phyloP scores from a whole-genome alignment of 1,139 yeast species.

The Candida mesenterica region DNA sequence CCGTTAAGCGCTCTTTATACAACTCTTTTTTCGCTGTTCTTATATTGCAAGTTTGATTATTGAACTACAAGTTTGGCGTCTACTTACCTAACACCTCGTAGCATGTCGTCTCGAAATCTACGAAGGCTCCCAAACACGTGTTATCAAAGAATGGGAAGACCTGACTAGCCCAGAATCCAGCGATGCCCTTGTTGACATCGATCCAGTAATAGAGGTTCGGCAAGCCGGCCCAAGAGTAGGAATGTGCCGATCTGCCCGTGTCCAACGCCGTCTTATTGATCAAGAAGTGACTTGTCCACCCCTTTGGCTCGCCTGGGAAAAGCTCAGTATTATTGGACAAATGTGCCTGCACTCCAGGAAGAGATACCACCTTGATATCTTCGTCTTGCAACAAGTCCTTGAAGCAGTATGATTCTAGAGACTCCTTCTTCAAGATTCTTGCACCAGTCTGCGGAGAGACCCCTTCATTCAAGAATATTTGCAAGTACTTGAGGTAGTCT shows the following conservation, averaged over 20 bases:
- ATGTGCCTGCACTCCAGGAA: conserved; percentile 28
- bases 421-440: conserved; percentile 30
- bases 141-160: conserved; percentile 34
- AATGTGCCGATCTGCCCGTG: conserved; percentile 41
- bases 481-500: conserved; percentile 43
- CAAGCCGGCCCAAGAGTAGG: conserved; percentile 47
- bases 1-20: no score
- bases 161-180: conserved; percentile 44
- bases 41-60: no score
- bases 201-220: conserved; percentile 49
- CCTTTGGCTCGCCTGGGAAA: conserved; percentile 6
- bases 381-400: no score
- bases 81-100: no score
- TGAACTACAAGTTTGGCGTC: no score
- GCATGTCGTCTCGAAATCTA: no score
- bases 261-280: conserved; percentile 21
- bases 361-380: no score
- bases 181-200: conserved; percentile 40
- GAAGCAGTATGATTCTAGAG: conserved; percentile 35
- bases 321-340: no score
- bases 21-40: no score
- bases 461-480: conserved; percentile 48
- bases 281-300: conserved; percentile 6
- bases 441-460: conserved; percentile 37
- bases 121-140: no score